Base-by-base conservation (phyloP, 208 protist genomes). In the Acanthamoeba lenticulata region DNA sequence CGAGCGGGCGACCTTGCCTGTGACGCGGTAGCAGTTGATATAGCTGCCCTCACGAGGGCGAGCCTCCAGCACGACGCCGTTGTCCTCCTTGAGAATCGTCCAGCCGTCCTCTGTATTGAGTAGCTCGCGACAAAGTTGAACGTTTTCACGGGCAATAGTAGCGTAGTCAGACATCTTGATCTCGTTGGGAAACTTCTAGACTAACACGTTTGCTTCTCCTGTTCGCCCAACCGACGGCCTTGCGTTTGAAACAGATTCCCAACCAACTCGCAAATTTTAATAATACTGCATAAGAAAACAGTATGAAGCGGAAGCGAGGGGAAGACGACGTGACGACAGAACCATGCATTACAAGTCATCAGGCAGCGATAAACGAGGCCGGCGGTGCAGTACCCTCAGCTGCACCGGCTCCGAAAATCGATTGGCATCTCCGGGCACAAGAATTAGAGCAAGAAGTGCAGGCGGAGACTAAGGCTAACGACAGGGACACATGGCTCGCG, bases 1-100 rank as follows among this genome's bases (percentile, higher is more conserved):
- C 47, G 81, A 19, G 34, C 52, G n/a, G 7, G 44, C 13, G 17
- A 89, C 81, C 32, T 65, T 34, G 81, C 81, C 81, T 1, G 11
- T 15, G 40, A 89, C 81, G 29, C 81, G 81, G 52, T 89, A 89
- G 81, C 81, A 89, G 81, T 89, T 89, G 81, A 89, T 89, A 24
- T 62, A 49, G 44, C 44, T 62, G n/a, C 81, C 81, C 52, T 49
- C 47, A 15, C 81, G 81, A 4, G 81, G 81, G 21, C 24, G 19
- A n/a, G 81, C 44, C 52, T 89, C 45, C 29, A 89, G 38, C 47
- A 62, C 0, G 34, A 89, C 81, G 81, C 81, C 81, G 24, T 89
- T 4, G 32, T 17, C 81, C 34, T 89, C 81, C 15, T 32, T 89
- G 27, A 89, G 4, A 3, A 24, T 42, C 5, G 81, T 89, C 81